A percentile compares a stretch with the other conserved stretches of the same genome.
These are phyloP conservation scores for Heritiera littoralis DNA, from an alignment of 345 rosid genomes.

Conservation along the genomic window DNA sequence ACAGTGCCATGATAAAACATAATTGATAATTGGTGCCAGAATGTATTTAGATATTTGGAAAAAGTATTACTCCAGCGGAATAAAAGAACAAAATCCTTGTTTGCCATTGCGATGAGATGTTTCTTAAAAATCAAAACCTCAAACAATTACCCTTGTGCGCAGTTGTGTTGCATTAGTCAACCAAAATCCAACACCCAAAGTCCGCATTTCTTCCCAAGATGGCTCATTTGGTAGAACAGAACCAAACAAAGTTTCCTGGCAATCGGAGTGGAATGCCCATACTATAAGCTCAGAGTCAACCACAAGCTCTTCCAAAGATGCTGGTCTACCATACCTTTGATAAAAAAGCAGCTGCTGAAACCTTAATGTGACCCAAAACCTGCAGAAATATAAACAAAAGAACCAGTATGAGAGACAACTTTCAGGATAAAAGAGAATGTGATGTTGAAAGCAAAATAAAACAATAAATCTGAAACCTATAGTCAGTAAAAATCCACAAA, in stretches of 20 bases:
- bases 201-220: constrained; percentile 82
- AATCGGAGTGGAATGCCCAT: constrained; percentile 96
- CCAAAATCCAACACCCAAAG: constrained; percentile 91
- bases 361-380: constrained; percentile 85
- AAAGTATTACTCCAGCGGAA: neutral
- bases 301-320: constrained; percentile 61
- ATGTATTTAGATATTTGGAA: neutral
- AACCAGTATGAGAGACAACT: constrained; percentile 24
- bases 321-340: constrained; percentile 58
- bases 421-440: constrained; percentile 16
- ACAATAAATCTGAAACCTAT: neutral
- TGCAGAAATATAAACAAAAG: constrained; percentile 36
- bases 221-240: constrained; percentile 72
- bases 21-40: constrained; percentile 8
- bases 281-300: constrained; percentile 63
- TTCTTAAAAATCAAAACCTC: constrained; percentile 3
- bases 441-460: neutral
- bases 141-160: constrained; percentile 65
- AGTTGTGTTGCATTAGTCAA: constrained; percentile 61
- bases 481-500: constrained; percentile 6
- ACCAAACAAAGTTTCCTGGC: constrained; percentile 68
- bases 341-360: constrained; percentile 62
- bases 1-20: constrained; percentile 13
- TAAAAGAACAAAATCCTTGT: neutral
- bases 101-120: constrained; percentile 9